Base-by-base conservation (phyloP, 202 grass and related monocot genomes). In the Digitaria exilis region DNA sequence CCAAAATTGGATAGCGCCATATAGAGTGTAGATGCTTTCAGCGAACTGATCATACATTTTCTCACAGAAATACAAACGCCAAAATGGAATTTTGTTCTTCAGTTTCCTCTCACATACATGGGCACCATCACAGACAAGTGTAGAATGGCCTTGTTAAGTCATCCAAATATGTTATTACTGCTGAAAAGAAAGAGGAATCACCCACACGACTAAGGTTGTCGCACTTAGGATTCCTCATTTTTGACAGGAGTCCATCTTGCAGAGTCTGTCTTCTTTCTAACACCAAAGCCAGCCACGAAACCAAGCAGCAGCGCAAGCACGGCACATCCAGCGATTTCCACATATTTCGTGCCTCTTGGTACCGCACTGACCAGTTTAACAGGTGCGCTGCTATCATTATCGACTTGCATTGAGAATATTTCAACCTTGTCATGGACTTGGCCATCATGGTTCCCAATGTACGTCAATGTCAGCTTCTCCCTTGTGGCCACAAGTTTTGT, bases 381-480 rank as follows among this genome's bases (percentile, higher is more conserved):
- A 48, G 67, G 66, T 69, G 66, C n/a, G n/a, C n/a, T 28, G 14
- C 22, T 46, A 18, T 70, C 67, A 48, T 22, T 24, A 43, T 44
- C 39, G 4, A 69, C 12, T 16, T 69, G 65, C n/a, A 5, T n/a
- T 22, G 90, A 95, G 42, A 95, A 88, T 70, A 95, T 98, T 46
- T 98, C 90, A 39, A 98, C 57, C 18, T 64, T 80, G 71, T 98
- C 96, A 81, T 98, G 96, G 31, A 92, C 82, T 80, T 90, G 87
- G 10, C 96, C 92, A 67, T 98, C 92, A 78, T 98, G 96, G 82
- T 98, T 98, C 39, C 96, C 96, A 9, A 93, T 49, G 12, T 98
- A 98, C 4, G 52, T 84, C 8, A 98, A 57, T 0, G 75, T 88
- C 45, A 97, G 80, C 71, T 97, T 94, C 76, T 97, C 88, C 60